These are phyloP conservation scores for Tephrocybe rancida DNA, from an alignment of 768 basidiomycete genomes.

Conservation along the genomic window DNA sequence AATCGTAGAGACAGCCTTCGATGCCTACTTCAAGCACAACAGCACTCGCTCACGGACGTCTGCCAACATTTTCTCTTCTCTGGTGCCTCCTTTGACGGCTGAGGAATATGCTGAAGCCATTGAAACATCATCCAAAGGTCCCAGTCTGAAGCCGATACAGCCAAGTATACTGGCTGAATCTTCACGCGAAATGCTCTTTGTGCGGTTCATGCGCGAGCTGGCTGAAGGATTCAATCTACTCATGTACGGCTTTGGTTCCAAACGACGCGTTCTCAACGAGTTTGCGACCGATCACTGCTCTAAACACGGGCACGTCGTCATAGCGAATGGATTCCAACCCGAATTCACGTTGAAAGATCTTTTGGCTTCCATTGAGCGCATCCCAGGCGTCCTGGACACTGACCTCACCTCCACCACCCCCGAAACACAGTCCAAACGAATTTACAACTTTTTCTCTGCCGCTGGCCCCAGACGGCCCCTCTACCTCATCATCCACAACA, in stretches of 20 bases:
- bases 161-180: constrained; percentile 34
- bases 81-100: constrained; percentile 68
- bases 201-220: constrained; percentile 71
- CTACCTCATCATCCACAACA: constrained; percentile 86
- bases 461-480: constrained; percentile 33
- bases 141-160: constrained; percentile 31
- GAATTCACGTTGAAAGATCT: constrained; percentile 70
- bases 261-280: constrained; percentile 72
- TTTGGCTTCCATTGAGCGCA: constrained; percentile 57
- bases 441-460: constrained; percentile 64
- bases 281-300: constrained; percentile 65
- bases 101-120: constrained; percentile 60
- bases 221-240: constrained; percentile 85
- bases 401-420: constrained; percentile 39
- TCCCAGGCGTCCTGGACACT: constrained; percentile 42
- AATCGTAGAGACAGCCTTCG: constrained; percentile 72
- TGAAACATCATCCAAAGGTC: constrained; percentile 23
- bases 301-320: constrained; percentile 68
- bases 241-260: constrained; percentile 90
- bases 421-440: constrained; percentile 65
- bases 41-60: constrained; percentile 73
- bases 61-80: constrained; percentile 74
- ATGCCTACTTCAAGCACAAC: constrained; percentile 79
- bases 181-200: constrained; percentile 44
- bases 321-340: constrained; percentile 80